Percentiles rank a stretch among this genome's conserved stretches.
Conservation (phyloP, 2,329 filamentous ascomycete species). For the Hyphodiscus sp. region DNA sequence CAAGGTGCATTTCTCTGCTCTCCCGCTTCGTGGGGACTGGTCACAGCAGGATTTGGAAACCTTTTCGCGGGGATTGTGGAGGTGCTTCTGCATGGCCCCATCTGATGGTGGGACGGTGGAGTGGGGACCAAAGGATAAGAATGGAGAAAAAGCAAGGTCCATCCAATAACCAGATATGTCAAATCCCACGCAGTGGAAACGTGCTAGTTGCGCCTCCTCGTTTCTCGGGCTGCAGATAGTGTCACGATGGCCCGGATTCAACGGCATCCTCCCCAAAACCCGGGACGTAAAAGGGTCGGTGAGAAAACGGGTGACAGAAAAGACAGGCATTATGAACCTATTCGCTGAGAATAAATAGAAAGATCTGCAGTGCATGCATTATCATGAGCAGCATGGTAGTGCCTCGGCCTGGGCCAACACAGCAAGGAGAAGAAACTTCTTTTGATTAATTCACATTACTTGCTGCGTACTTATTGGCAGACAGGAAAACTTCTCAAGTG, state of each 20-base stretch:
- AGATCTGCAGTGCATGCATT: too few species aligned
- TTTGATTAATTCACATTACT: not conserved
- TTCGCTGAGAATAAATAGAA: too few species aligned
- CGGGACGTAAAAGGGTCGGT: too few species aligned
- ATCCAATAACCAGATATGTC: conserved; percentile 8
- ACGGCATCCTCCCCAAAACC: too few species aligned
- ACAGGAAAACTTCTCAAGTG: conserved; percentile 1
- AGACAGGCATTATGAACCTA: too few species aligned
- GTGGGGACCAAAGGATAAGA: not conserved
- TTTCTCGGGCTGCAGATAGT: not conserved
- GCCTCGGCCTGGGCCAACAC: not conserved
- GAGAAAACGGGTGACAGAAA: too few species aligned
- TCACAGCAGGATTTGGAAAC: too few species aligned
- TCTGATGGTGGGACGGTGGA: not conserved
- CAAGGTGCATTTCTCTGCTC: not conserved
- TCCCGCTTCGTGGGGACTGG: too few species aligned
- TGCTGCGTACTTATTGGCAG: not conserved
- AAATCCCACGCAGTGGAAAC: not conserved
- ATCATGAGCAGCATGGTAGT: not conserved
- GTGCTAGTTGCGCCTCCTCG: too few species aligned
- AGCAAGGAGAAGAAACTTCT: not conserved
- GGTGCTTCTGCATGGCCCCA: not conserved
- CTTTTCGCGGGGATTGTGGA: too few species aligned
- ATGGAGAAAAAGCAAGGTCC: not conserved
- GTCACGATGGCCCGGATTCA: not conserved